A percentile compares a stretch with the other conserved stretches of the same genome.
Evolutionary conservation across 805 yeast genomes (phyloP).

Genomic region (Yamadazyma nakazawae): DNA sequence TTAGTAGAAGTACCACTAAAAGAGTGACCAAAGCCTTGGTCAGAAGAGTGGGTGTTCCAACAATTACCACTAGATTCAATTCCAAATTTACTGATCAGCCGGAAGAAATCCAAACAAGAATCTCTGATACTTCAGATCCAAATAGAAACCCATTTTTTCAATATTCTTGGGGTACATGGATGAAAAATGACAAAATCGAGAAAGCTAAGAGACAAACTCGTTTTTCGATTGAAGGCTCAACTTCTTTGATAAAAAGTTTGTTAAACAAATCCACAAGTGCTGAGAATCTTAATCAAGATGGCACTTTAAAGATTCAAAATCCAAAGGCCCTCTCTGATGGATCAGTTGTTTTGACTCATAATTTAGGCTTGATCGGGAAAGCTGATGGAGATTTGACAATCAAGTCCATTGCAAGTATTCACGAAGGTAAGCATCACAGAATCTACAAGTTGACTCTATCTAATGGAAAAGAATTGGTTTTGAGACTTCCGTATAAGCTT

Average conservation of each 20-base stretch:
- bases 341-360: conserved; percentile 46
- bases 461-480: conserved; percentile 57
- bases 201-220: conserved; percentile 73
- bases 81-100: conserved; percentile 19
- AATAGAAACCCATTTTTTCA: conserved; percentile 70
- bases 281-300: conserved; percentile 20
- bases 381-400: conserved; percentile 40
- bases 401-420: conserved; percentile 75
- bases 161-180: conserved; percentile 96
- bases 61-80: background rate
- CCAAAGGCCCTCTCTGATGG: conserved; percentile 43
- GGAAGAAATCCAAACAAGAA: conserved; percentile 47
- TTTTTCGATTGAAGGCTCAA: conserved; percentile 78
- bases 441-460: conserved; percentile 70
- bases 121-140: conserved; percentile 63
- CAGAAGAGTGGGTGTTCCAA: background rate
- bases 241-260: conserved; percentile 47
- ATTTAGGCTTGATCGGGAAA: conserved; percentile 47
- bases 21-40: background rate
- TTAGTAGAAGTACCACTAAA: background rate
- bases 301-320: conserved; percentile 19
- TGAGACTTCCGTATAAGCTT: conserved; percentile 82
- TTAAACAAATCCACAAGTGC: conserved; percentile 31
- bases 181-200: conserved; percentile 71
- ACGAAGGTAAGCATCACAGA: conserved; percentile 93